Evolutionary conservation across 768 basidiomycete species (phyloP), one percentile per base, ranked within the genome.

Genomic region (Mycena rosella): DNA sequence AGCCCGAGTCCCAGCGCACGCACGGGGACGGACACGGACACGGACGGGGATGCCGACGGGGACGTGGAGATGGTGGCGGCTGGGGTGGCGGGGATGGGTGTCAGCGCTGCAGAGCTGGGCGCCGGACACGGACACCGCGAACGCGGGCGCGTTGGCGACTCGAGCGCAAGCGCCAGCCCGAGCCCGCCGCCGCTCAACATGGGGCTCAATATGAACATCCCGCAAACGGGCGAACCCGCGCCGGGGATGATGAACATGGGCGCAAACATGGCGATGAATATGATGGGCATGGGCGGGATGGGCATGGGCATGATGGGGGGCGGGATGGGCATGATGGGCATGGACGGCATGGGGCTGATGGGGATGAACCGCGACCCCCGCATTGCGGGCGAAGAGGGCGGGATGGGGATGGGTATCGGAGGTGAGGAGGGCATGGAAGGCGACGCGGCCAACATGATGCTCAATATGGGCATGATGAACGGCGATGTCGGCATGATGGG

Each of bases 11-110:
- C 69, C 34, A 86, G 82, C n/a, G 89, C 89, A 0, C 81, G 90
- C 63, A 91, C 91, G 0, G 93, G 90, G 63, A 91, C 91, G 0
- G 93, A 94, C 78, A 91, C 92, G 0, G 93, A 96, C 51, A 89
- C 84, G 27, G 92, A 93, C 58, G 85, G 82, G 2, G 91, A 94
- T 71, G 88, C 86, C 32, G 90, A 91, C 55, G 88, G 83, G 22
- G 91, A 89, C 68, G 79, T 83, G 38, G 83, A 85, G 55, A 84
- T 86, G 77, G 82, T 53, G 2, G 62, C 63, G 15, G 53, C 65
- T 6, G 69, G 64, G 15, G 65, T 66, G 0, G 59, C 63, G 26
- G 68, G 63, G 11, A 38, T 70, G 11, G 64, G 68, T 22, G 64
- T 59, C n/a, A 42, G 45, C 29, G 49, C 61, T 27, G 47, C 60